These are phyloP conservation scores for Verticillium klebahnii DNA, from an alignment of 2,329 filamentous ascomycete species.

Conservation along the genomic window DNA sequence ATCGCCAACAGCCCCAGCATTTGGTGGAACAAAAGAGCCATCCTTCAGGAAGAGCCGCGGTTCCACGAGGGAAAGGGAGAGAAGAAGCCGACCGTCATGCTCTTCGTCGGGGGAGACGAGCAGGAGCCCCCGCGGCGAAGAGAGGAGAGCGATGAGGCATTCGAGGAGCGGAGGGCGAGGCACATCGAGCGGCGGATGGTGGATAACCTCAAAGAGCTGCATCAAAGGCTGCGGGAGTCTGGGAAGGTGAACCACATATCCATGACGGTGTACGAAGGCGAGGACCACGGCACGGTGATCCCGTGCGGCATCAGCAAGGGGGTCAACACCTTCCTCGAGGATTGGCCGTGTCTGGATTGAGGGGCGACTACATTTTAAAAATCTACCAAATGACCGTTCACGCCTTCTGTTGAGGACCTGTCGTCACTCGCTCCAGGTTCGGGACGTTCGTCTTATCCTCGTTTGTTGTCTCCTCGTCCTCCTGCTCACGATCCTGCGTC, in stretches of 20 bases:
- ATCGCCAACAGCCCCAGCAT: slow-evolving; percentile 41
- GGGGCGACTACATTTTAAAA: too few relatives aligned
- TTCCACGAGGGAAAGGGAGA: slow-evolving; percentile 17
- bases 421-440: too few relatives aligned
- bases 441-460: too few relatives aligned
- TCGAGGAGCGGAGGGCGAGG: slow-evolving; percentile 15
- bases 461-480: too few relatives aligned
- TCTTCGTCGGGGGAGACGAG: slow-evolving; percentile 29
- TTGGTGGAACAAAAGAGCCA: slow-evolving; percentile 40
- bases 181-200: slow-evolving; percentile 18
- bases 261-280: slow-evolving; percentile 18
- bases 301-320: slow-evolving; percentile 20
- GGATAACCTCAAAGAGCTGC: slow-evolving; percentile 19
- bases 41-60: slow-evolving; percentile 24
- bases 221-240: slow-evolving; percentile 10
- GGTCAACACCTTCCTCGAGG: slow-evolving; percentile 11
- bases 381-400: background rate
- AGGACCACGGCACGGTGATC: slow-evolving; percentile 26
- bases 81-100: slow-evolving; percentile 18
- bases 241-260: slow-evolving; percentile 11
- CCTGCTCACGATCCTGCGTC: too few relatives aligned
- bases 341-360: slow-evolving; percentile 7
- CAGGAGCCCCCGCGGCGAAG: slow-evolving; percentile 20
- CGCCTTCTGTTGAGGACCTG: background rate
- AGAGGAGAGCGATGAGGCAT: slow-evolving; percentile 24